Evolutionary conservation across 257 asterid species (phyloP).

Genomic region (Jacaranda copaia): DNA sequence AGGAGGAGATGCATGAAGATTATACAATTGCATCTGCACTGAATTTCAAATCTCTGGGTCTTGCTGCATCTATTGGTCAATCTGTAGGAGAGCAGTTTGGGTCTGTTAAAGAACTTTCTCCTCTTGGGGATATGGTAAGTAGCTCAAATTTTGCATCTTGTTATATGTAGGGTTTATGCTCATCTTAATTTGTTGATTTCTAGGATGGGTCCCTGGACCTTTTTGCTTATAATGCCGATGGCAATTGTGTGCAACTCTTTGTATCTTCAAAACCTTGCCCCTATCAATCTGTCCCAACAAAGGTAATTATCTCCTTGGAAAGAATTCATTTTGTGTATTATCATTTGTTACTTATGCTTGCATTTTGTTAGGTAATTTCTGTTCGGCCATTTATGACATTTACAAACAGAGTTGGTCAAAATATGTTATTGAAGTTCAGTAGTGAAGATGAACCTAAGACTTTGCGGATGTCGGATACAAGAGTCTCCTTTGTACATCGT

Average conservation of each 20-base stretch:
- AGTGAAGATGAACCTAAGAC: slow-evolving; percentile 85
- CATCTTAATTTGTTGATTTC: slow-evolving; percentile 37
- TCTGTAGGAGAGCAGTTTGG: slow-evolving; percentile 84
- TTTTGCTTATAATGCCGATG: slow-evolving; percentile 74
- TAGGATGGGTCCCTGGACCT: slow-evolving; percentile 98
- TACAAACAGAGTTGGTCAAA: slow-evolving; percentile 92
- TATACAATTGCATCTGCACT: slow-evolving; percentile 87
- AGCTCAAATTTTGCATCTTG: slow-evolving; percentile 32
- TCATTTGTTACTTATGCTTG: slow-evolving; percentile 38
- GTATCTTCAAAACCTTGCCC: slow-evolving; percentile 88
- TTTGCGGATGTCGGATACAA: slow-evolving; percentile 73
- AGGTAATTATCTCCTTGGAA: slow-evolving; percentile 61
- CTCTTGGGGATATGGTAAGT: slow-evolving; percentile 89
- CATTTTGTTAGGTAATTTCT: slow-evolving; percentile 71
- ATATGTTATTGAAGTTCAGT: slow-evolving; percentile 73
- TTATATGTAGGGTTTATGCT: slow-evolving; percentile 18
- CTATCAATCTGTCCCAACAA: slow-evolving; percentile 90
- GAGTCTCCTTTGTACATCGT: slow-evolving; percentile 74
- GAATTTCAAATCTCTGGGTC: slow-evolving; percentile 82
- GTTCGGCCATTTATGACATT: slow-evolving; percentile 89
- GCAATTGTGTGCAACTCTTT: slow-evolving; percentile 81
- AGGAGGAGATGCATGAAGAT: slow-evolving; percentile 87
- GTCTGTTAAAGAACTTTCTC: slow-evolving; percentile 82
- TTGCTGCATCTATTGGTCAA: slow-evolving; percentile 76
- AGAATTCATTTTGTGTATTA: slow-evolving; percentile 25